Evolutionary conservation across 83 land plant genomes (phyloP), one percentile per base, ranked within the genome.

Genomic region (Isoetes engelmannii): DNA sequence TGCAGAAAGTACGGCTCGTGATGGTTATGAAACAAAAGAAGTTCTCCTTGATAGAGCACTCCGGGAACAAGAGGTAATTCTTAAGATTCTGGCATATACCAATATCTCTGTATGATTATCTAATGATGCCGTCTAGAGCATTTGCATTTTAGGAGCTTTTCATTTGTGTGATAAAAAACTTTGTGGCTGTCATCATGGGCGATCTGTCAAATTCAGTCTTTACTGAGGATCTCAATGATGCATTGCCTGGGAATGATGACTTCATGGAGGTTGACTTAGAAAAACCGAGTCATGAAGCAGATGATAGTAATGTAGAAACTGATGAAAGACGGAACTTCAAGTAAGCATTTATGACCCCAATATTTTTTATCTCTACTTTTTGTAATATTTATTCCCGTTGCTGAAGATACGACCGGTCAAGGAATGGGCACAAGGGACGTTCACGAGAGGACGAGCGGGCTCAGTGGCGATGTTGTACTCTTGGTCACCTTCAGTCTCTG

Each of bases 21-120:
- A 91, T 5, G 80, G 85, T 46, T 68, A 88, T 49, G 94, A 89
- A 58, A 82, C 86, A 6, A 91, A 91, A 79, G 82, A 82, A 64
- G 97, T 88, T 57, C 86, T 89, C 37, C 84, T 91, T 67, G 79
- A 78, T 48, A 79, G 88, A 57, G 97, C 87, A 18, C 48, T 75
- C 45, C 75, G 73, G 37, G 97, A 89, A 69, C 92, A 75, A 69
- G 89, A 89, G 90, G 92, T 88, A 77, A 10, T 19, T 46, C 4
- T 37, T 19, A 67, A 47, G 4, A 5, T 17, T 3, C n/a, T 9
- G 9, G n/a, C 37, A 53, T 51, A 20, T 73, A 21, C 62, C 19
- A 4, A 50, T 48, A 44, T 47, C 51, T 74, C 45, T 5, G 51
- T 45, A 41, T 59, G 6, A 28, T 28, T 28, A 28, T 28, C 37